Evolutionary conservation across 75 land plant genomes (phyloP).

Genomic region (Pseudotsuga menziesii): DNA sequence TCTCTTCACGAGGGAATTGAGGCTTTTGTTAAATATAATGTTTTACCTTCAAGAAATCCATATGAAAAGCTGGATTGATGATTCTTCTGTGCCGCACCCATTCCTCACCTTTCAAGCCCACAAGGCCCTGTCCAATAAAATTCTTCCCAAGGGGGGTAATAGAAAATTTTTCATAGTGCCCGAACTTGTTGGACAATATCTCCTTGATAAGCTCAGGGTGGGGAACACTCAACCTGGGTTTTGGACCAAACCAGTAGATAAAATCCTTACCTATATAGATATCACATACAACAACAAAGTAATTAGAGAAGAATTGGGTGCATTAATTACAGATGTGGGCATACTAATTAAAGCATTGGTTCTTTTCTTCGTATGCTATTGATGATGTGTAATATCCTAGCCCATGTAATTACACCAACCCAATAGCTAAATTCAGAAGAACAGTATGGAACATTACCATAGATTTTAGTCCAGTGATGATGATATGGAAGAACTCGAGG

Average conservation of each 20-base stretch:
- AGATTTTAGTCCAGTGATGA: not conserved
- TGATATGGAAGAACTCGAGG: constrained; percentile 15
- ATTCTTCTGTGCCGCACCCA: constrained; percentile 37
- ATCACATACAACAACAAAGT: not conserved
- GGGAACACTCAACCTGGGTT: constrained; percentile 9
- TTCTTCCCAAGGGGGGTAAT: not conserved
- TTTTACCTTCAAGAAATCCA: constrained; percentile 48
- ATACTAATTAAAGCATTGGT: not conserved
- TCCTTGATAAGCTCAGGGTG: constrained; percentile 23
- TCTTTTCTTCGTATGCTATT: not conserved
- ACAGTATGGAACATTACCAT: not conserved
- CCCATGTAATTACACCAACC: not conserved
- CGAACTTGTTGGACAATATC: constrained; percentile 13
- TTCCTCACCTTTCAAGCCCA: constrained; percentile 29
- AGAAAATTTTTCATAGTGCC: constrained; percentile 8
- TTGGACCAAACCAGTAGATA: constrained; percentile 15
- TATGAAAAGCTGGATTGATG: constrained; percentile 41
- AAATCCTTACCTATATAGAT: constrained; percentile 14
- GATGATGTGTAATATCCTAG: not conserved
- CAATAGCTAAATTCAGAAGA: not conserved
- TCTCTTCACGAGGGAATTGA: too few species aligned
- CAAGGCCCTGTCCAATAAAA: constrained; percentile 16
- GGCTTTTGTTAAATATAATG: too few species aligned
- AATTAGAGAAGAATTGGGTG: not conserved
- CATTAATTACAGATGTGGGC: too few species aligned